These are phyloP conservation scores for Fonsecaea pedrosoi DNA, from an alignment of 2,329 filamentous ascomycete species.

Conservation along the genomic window DNA sequence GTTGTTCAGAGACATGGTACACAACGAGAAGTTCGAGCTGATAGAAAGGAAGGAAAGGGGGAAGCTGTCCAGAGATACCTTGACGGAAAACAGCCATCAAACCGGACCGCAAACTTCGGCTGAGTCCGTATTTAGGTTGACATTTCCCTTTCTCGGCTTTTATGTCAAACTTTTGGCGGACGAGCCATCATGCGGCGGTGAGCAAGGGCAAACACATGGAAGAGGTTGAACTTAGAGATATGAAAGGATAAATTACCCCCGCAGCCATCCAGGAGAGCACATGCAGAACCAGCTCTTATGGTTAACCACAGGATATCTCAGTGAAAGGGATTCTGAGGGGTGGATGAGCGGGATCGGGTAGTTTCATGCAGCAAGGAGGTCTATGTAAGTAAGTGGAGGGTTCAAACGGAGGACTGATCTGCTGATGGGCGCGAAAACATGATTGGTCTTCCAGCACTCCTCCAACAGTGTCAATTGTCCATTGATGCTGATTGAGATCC, in stretches of 20 bases:
- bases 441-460: not conserved
- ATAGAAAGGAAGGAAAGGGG: not conserved
- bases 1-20: conserved; percentile 10
- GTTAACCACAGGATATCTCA: not conserved
- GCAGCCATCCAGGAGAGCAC: not conserved
- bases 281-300: not conserved
- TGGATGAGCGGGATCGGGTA: not conserved
- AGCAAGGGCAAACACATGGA: not conserved
- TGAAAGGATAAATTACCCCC: not conserved
- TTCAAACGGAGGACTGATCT: not conserved
- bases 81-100: not conserved
- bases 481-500: not conserved
- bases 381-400: not conserved
- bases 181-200: not conserved
- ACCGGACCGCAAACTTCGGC: not conserved
- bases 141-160: not conserved
- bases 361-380: not conserved
- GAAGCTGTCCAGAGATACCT: not conserved
- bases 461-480: not conserved
- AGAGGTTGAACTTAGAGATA: not conserved
- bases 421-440: too few species aligned
- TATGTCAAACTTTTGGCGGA: not conserved
- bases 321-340: not conserved
- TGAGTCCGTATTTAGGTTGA: conserved; percentile 4
- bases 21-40: not conserved